Conservation (phyloP, 495 filamentous ascomycete genomes). For the Clohesyomyces aquaticus region DNA sequence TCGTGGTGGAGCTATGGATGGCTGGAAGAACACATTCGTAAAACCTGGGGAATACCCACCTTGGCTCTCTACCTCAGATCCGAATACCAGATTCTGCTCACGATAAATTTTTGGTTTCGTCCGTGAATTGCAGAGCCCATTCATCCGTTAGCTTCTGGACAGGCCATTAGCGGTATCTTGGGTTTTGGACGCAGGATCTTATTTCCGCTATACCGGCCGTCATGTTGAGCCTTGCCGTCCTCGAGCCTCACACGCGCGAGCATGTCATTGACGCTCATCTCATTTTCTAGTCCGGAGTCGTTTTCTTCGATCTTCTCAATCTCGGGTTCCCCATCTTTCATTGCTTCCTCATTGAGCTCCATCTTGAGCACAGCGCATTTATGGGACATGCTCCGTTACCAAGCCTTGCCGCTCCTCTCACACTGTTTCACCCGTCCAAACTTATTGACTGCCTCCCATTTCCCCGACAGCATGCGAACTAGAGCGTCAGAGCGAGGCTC, state of each 20-base stretch:
- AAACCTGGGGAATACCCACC: no score
- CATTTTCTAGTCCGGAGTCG: neutral
- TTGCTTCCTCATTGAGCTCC: slow-evolving; percentile 3
- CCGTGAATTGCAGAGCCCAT: no score
- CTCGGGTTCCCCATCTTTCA: neutral
- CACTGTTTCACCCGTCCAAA: neutral
- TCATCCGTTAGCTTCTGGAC: neutral
- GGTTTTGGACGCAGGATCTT: neutral
- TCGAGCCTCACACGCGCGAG: neutral
- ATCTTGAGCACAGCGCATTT: slow-evolving; percentile 10
- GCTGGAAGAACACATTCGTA: no score
- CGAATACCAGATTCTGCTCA: no score
- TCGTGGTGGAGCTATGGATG: no score
- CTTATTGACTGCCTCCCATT: neutral
- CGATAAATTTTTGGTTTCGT: no score
- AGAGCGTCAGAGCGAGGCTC: neutral
- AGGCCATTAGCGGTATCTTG: neutral
- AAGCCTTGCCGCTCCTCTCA: neutral
- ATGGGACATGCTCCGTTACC: slow-evolving; percentile 4
- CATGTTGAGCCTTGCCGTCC: neutral
- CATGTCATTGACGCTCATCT: slow-evolving; percentile 13
- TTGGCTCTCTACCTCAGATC: no score
- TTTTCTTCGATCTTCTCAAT: slow-evolving; percentile 10
- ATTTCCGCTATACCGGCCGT: neutral
- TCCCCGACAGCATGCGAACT: neutral